These are phyloP conservation scores for Aspergillus japonicus DNA, from an alignment of 2,329 filamentous ascomycete genomes.

Conservation along the genomic window DNA sequence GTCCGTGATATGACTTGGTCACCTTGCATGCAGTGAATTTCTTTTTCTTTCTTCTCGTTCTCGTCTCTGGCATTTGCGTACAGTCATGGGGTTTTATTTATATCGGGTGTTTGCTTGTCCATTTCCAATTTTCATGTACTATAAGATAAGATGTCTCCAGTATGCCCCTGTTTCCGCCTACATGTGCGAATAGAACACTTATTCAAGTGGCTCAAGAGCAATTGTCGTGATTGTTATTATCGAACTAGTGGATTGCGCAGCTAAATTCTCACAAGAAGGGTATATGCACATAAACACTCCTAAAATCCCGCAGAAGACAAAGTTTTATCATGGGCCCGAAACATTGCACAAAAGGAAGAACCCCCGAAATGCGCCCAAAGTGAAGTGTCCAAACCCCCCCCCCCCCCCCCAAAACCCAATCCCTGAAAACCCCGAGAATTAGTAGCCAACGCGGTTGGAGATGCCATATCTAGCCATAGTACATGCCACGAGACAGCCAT, in stretches of 20 bases:
- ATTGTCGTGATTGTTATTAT: not conserved
- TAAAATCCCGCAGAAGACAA: not conserved
- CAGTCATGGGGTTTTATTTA: not conserved
- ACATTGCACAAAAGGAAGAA: not conserved
- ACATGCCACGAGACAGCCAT: not conserved
- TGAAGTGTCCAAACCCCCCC: not conserved
- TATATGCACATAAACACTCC: slow-evolving; percentile 2
- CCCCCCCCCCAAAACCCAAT: too few species aligned
- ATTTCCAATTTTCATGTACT: slow-evolving; percentile 3
- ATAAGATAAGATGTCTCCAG: slow-evolving; percentile 4
- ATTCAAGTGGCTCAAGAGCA: not conserved
- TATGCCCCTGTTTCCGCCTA: not conserved
- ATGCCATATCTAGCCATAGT: too few species aligned
- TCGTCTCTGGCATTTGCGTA: not conserved
- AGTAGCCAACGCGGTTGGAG: not conserved
- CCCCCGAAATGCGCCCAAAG: not conserved
- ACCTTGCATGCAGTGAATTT: not conserved
- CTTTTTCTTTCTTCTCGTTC: not conserved
- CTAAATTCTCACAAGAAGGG: not conserved
- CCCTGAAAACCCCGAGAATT: not conserved
- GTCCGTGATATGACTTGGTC: not conserved
- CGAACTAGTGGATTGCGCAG: not conserved
- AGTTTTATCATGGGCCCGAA: not conserved
- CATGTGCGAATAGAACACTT: not conserved
- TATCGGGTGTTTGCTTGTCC: not conserved